phyloP scores from a whole-genome alignment of 2,329 filamentous ascomycete genomes.

The Alternaria sp. region DNA sequence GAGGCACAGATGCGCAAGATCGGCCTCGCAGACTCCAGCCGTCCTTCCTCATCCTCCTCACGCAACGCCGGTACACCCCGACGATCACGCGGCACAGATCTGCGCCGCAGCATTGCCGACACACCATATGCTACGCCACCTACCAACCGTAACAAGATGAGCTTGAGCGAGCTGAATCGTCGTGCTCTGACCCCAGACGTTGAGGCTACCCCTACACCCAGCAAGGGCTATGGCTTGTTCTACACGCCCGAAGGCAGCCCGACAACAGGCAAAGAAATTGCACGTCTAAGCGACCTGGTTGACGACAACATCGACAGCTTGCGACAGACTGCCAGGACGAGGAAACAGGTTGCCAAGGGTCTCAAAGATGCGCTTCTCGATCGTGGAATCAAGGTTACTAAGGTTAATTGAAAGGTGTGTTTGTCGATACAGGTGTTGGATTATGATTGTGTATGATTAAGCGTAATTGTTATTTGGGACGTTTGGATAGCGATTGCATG shows the following conservation, averaged over 20 bases:
- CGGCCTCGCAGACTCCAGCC: conserved; percentile 37
- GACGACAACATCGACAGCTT: conserved; percentile 52
- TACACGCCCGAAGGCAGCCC: conserved; percentile 45
- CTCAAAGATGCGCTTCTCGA: conserved; percentile 50
- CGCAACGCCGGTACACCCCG: conserved; percentile 30
- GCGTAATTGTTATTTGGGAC: conserved; percentile 16
- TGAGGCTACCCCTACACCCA: conserved; percentile 35
- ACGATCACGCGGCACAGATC: conserved; percentile 21
- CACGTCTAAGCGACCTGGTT: conserved; percentile 53
- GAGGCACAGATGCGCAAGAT: conserved; percentile 86
- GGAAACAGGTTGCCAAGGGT: conserved; percentile 51
- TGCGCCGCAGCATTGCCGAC: conserved; percentile 29
- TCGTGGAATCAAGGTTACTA: conserved; percentile 43
- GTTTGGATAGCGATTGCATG: conserved; percentile 24
- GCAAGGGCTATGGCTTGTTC: conserved; percentile 47
- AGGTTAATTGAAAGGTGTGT: conserved; percentile 18
- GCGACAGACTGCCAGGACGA: conserved; percentile 44
- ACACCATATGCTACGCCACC: conserved; percentile 52
- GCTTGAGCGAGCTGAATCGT: conserved; percentile 42
- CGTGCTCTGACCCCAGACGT: conserved; percentile 43
- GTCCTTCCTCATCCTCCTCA: conserved; percentile 36
- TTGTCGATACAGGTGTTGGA: conserved; percentile 5
- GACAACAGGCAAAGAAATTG: conserved; percentile 34
- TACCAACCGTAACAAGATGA: conserved; percentile 42
- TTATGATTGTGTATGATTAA: conserved; percentile 36